Base-by-base conservation (phyloP, 2,329 filamentous ascomycete species). In the Xylariales sp. region DNA sequence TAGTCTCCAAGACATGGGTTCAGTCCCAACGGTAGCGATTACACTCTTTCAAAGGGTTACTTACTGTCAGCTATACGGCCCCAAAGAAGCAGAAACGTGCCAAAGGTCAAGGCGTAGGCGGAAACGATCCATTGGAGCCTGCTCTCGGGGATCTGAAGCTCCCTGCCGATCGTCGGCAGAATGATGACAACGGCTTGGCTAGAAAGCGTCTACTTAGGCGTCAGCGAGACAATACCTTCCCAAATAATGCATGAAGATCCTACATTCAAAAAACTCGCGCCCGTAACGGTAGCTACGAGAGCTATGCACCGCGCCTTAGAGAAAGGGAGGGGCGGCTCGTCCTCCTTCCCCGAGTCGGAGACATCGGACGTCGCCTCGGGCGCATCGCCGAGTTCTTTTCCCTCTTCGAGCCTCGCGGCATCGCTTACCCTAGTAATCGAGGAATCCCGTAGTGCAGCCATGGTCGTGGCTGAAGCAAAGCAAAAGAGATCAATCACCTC, bases 81-180 rank as follows among this genome's bases (percentile, higher is more conserved):
- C 89, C 89, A 91, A 14, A 91, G 81, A 16, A 92, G 79, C 32
- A 91, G 79, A 74, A 91, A 91, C 77, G 89, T 91, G 54, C 89
- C 89, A 72, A 91, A 91, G 0, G 88, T 83, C 16, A 92, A 83
- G 3, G 86, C 83, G 74, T 91, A 91, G 0, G 89, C 86, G 0
- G 89, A 91, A 0, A 91, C 82, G 68, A 91, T 83, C 89, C 89
- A 91, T 79, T 91, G 89, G 65, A 87, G 83, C 16, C 88, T 83
- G 32, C 83, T 83, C 46, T 86, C 83, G 0, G 89, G 89, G 23
- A 91, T 88, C 59, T 77, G 68, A 4, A 91, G 80, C 10, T 85
- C 85, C 32, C 80, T 73, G 45, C 87, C 86, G 41, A 91, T 89
- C n/a, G 83, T 85, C 0, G 89, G 89, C 16, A 91, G 80, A 57